These are phyloP conservation scores for Pichia thaimueangensis DNA, from an alignment of 805 yeast genomes.

Conservation along the genomic window DNA sequence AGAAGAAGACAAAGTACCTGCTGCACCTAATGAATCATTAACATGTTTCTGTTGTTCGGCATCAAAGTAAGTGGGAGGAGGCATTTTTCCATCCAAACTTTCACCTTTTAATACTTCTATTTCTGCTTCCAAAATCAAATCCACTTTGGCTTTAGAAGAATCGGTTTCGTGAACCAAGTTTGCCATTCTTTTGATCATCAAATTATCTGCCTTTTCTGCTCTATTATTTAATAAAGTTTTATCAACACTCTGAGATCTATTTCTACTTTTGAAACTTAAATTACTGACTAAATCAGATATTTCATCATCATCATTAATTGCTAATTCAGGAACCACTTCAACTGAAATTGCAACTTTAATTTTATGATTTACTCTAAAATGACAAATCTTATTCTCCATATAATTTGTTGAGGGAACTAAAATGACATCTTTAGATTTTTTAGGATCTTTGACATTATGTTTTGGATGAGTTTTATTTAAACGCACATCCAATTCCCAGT, in stretches of 20 bases:
- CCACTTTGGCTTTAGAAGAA: conserved; percentile 16
- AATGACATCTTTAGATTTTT: conserved; percentile 2
- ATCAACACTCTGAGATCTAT: conserved; percentile 10
- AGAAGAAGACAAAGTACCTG: background rate
- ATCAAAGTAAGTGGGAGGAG: conserved; percentile 18
- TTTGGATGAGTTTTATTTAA: conserved; percentile 11
- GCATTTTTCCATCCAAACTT: conserved; percentile 19
- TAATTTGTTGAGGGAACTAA: conserved; percentile 20
- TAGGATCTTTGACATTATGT: background rate
- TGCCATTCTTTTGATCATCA: conserved; percentile 19
- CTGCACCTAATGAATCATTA: background rate
- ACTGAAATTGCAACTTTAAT: conserved; percentile 12
- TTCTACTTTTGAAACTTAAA: conserved; percentile 10
- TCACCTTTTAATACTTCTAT: conserved; percentile 17
- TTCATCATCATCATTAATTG: background rate
- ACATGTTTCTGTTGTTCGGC: background rate
- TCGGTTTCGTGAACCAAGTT: conserved; percentile 16
- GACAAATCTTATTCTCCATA: conserved; percentile 11
- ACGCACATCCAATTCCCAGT: conserved; percentile 5
- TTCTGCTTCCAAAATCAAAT: conserved; percentile 19
- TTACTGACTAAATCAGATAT: conserved; percentile 11
- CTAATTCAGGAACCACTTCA: conserved; percentile 5
- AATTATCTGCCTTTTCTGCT: conserved; percentile 15
- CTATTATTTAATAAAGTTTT: conserved; percentile 4
- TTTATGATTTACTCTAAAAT: conserved; percentile 21